Conservation (phyloP, 1,284 basidiomycete genomes). For the Cutaneotrichosporon dermatis region DNA sequence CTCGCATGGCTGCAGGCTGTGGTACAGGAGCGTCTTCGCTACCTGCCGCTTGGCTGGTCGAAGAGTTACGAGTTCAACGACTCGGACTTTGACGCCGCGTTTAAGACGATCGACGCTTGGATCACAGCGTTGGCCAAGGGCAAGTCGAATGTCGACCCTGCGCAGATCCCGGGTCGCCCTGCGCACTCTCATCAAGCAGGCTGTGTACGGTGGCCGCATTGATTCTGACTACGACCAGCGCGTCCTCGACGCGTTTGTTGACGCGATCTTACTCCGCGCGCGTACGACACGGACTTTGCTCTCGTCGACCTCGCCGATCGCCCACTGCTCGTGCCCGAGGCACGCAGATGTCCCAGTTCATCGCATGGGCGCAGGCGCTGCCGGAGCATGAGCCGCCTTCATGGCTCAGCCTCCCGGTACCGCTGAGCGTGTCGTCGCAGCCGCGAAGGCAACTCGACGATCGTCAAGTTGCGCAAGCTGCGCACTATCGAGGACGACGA, state of each 20-base stretch:
- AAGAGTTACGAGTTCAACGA: conserved; percentile 97
- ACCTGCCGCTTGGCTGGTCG: conserved; percentile 91
- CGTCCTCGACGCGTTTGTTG: conserved; percentile 86
- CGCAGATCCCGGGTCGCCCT: conserved; percentile 87
- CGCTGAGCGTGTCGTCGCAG: conserved; percentile 88
- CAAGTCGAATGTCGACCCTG: conserved; percentile 82
- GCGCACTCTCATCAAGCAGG: conserved; percentile 83
- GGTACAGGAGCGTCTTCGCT: conserved; percentile 89
- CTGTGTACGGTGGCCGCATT: conserved; percentile 86
- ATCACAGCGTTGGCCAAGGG: conserved; percentile 74
- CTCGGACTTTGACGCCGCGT: conserved; percentile 90
- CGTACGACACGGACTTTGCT: conserved; percentile 87
- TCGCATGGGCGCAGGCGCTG: conserved; percentile 76
- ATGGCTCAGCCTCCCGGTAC: conserved; percentile 84
- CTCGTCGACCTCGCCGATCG: conserved; percentile 61
- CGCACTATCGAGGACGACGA: conserved; percentile 83
- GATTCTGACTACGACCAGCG: conserved; percentile 92
- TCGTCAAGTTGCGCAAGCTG: conserved; percentile 87
- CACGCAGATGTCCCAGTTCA: conserved; percentile 81
- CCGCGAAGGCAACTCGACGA: conserved; percentile 81
- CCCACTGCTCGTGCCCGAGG: conserved; percentile 74
- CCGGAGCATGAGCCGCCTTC: conserved; percentile 88
- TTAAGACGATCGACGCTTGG: conserved; percentile 87
- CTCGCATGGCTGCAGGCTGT: conserved; percentile 98
- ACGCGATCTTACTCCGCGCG: conserved; percentile 75